A percentile compares a stretch with the other conserved stretches of the same genome.
These are phyloP conservation scores for Blastocladiella emersonii DNA, from an alignment of 371 early-diverging fungal species.

Conservation along the genomic window DNA sequence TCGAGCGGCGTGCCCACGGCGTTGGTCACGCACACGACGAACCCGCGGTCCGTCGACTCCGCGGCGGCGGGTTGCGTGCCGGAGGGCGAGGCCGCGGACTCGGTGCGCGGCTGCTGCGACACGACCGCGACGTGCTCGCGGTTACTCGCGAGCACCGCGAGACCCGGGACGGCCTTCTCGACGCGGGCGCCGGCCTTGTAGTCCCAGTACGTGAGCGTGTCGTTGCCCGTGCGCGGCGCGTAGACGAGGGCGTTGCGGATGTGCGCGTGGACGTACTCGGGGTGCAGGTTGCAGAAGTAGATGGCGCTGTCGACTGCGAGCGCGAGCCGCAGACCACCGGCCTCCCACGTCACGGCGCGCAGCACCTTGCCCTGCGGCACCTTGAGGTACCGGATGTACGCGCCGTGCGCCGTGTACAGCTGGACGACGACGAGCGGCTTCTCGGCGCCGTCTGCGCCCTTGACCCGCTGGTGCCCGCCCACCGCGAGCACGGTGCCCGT, in stretches of 20 bases:
- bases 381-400: slow-evolving; percentile 33
- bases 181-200: slow-evolving; percentile 24
- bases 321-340: slow-evolving; percentile 28
- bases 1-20: slow-evolving; percentile 4
- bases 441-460: slow-evolving; percentile 27
- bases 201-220: slow-evolving; percentile 29
- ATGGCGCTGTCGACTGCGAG: slow-evolving; percentile 37
- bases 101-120: not conserved
- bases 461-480: slow-evolving; percentile 25
- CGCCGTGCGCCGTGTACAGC: slow-evolving; percentile 30
- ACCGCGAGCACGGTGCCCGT: slow-evolving; percentile 34
- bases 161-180: slow-evolving; percentile 15
- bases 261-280: slow-evolving; percentile 27
- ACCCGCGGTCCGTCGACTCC: not conserved
- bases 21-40: not conserved
- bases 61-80: not conserved
- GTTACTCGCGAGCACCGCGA: not conserved
- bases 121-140: not conserved
- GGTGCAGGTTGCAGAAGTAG: slow-evolving; percentile 40
- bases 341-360: slow-evolving; percentile 32
- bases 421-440: slow-evolving; percentile 33
- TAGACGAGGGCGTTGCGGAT: slow-evolving; percentile 28
- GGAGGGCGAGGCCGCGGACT: not conserved
- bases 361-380: slow-evolving; percentile 32
- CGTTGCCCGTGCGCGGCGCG: slow-evolving; percentile 19